Base-by-base conservation (phyloP, 495 filamentous ascomycete genomes). In the Aspergillus asperescens region DNA sequence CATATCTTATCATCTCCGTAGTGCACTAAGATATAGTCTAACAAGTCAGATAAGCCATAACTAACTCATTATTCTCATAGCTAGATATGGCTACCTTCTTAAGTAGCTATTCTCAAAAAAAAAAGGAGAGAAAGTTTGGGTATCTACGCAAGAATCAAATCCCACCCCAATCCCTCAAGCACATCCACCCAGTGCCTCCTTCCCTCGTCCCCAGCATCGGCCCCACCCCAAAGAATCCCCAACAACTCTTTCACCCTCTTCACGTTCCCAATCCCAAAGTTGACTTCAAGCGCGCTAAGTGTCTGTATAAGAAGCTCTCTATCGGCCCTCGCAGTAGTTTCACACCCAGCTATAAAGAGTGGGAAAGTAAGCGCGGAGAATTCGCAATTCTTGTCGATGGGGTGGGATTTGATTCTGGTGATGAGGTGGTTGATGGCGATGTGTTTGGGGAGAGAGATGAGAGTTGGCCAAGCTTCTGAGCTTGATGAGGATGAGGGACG, bases 281-380 rank as follows among this genome's bases (percentile, higher is more conserved):
- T 74, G 6, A 40, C 18, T 25, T 73, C 67, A 10, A 76, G 23
- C 7, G 60, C 71, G 1, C 46, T 49, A 24, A 76, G 34, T 1
- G 62, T 69, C 12, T 52, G 37, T 1, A 68, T 31, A 1, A 76
- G 58, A 15, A 70, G 32, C 7, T 60, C 57, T 27, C 67, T 55
- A 28, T 73, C 63, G 2, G 34, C 57, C 1, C 50, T 6, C 5
- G 41, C 46, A 9, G 66, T 57, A 29, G 57, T 70, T 23, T 74
- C 72, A 23, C 68, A 69, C 4, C 72, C 72, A 0, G 63, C 60
- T 3, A 76, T 74, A 41, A 74, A 73, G 0, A 76, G 55, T 16
- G 72, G 72, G 45, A 74, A 76, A 3, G 71, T 73, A 4, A 76
- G 65, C 2, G 71, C 72, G 0, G 72, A 76, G 41, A 66, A 74